Conservation (phyloP, 2,329 filamentous ascomycete species). For the Sclerotiophoma versabilis region DNA sequence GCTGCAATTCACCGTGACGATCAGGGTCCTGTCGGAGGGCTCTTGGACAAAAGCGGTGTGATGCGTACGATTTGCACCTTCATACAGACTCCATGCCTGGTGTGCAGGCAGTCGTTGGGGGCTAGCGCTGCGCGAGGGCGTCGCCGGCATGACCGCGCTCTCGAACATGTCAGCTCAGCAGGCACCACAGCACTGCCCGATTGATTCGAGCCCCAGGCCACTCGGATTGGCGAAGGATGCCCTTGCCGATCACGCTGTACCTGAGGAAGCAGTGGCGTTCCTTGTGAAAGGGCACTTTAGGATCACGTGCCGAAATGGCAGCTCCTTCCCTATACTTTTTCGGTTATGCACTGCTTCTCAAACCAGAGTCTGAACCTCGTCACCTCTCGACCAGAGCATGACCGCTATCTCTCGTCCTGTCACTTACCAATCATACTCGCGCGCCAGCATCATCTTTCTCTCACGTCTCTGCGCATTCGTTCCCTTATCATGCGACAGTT, state of each 20-base stretch:
- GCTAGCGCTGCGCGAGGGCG: neutral
- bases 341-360: too few species aligned
- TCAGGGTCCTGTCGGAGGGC: neutral
- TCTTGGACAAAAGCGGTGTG: neutral
- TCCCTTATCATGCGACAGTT: too few species aligned
- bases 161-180: slow-evolving; percentile 11
- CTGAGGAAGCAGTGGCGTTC: neutral
- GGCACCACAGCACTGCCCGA: slow-evolving; percentile 1
- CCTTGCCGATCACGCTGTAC: neutral
- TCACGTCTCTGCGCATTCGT: too few species aligned
- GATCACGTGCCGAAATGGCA: neutral
- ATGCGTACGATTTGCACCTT: neutral
- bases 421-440: too few species aligned
- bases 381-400: too few species aligned
- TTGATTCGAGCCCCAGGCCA: too few species aligned
- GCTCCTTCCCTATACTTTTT: too few species aligned
- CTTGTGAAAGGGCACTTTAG: neutral
- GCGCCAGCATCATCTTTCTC: too few species aligned
- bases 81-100: neutral
- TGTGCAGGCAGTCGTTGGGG: neutral
- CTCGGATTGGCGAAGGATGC: neutral
- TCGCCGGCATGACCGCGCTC: slow-evolving; percentile 3
- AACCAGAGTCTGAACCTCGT: too few species aligned
- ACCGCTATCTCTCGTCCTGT: too few species aligned
- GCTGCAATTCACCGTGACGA: neutral